Conservation (phyloP, 2,329 filamentous ascomycete genomes). For the Diplodia corticola region DNA sequence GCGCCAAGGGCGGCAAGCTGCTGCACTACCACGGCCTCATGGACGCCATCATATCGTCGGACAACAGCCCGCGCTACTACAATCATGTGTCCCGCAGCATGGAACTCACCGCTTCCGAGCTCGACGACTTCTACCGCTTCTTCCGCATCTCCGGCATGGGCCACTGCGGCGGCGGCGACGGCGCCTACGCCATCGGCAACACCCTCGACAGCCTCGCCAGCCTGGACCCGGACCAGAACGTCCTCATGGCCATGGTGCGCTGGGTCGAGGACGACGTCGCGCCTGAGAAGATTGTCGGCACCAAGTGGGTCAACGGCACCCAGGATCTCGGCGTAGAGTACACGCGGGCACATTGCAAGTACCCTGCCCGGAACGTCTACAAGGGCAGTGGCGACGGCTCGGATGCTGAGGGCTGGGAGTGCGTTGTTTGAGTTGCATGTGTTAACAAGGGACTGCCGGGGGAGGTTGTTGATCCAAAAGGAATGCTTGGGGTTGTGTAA, state of each 20-base stretch:
- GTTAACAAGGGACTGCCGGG: neutral
- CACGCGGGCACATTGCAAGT: conserved; percentile 36
- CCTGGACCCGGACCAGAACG: conserved; percentile 44
- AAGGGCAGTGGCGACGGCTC: conserved; percentile 35
- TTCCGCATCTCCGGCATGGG: conserved; percentile 56
- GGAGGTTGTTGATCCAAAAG: neutral
- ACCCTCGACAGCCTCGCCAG: conserved; percentile 27
- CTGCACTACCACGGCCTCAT: conserved; percentile 49
- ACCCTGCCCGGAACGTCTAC: conserved; percentile 38
- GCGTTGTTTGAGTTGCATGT: conserved; percentile 20
- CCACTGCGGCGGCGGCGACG: conserved; percentile 53
- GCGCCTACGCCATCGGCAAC: conserved; percentile 44
- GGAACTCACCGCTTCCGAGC: conserved; percentile 33
- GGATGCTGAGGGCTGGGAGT: conserved; percentile 37
- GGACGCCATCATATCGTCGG: conserved; percentile 48
- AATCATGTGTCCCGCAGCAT: conserved; percentile 50
- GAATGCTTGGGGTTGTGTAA: neutral
- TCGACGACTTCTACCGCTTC: conserved; percentile 51
- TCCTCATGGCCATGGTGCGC: conserved; percentile 49
- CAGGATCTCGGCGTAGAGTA: conserved; percentile 27
- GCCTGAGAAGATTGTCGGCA: conserved; percentile 43
- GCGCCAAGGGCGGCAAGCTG: conserved; percentile 47
- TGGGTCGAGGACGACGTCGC: conserved; percentile 49
- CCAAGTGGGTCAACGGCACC: conserved; percentile 35
- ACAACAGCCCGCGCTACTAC: conserved; percentile 52